Base-by-base conservation (phyloP, 768 basidiomycete genomes). In the Hygrocybe punicea region DNA sequence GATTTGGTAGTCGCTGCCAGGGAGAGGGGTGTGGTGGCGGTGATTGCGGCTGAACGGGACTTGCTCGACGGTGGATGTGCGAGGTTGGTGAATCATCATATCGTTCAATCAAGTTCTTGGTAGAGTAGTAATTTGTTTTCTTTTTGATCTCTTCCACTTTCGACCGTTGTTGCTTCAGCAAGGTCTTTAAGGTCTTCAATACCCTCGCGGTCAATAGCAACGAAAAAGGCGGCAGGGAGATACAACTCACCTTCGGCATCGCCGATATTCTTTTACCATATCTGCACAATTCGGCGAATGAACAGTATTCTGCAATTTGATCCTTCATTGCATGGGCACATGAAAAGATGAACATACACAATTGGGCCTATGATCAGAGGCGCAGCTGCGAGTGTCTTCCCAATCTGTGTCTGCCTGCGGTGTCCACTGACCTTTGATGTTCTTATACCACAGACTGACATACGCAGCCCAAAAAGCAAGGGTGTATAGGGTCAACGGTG, bases 61-160 rank as follows among this genome's bases (percentile, higher is more conserved):
- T 60, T 17, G 64, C 67, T 66, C 16, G 73, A 58, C 80, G 72
- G 61, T 69, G 77, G 29, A 80, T 76, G 1, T 79, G 36, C 3
- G 53, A 75, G 2, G 78, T 67, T 16, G 73, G 57, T 4, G 73
- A 65, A 36, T 89, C 90, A 60, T 96, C 96, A 64, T 97, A 98
- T 56, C 85, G 84, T 68, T 96, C 93, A n/a, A 99, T 78, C 45
- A 99, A 78, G 63, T 88, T 91, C 51, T 90, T 86, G 25, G 94
- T 99, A 10, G 83, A 84, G 68, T 99, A 92, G 71, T 91, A 99
- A 63, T 98, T 96, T 2, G 95, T 98, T 69, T 91, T 93, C 76
- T 93, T 93, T 80, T 99, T 99, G 62, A 98, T 91, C 62, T 97
- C 95, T 60, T 96, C 93, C 36, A 99, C 82, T 67, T 91, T 93